These are phyloP conservation scores for Coprinopsis marcescibilis DNA, from an alignment of 768 basidiomycete species.

Conservation along the genomic window DNA sequence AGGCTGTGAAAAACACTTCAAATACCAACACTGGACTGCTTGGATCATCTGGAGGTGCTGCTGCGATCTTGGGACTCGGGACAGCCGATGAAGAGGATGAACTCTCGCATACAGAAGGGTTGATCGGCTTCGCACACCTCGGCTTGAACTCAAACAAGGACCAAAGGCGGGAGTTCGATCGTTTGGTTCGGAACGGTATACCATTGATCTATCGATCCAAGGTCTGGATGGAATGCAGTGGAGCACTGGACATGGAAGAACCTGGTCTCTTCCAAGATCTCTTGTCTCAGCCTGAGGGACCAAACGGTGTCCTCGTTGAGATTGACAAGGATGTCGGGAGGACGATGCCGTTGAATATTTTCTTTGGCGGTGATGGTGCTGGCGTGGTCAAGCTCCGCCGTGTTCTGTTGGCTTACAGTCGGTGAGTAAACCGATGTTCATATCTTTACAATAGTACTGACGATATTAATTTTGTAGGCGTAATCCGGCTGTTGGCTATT, in stretches of 20 bases:
- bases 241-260: conserved; percentile 86
- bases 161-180: conserved; percentile 74
- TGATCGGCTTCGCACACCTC: conserved; percentile 89
- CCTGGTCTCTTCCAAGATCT: conserved; percentile 88
- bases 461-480: conserved; percentile 52
- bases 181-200: conserved; percentile 78
- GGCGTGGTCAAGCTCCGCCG: conserved; percentile 89
- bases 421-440: conserved; percentile 51
- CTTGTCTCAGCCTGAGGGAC: conserved; percentile 44
- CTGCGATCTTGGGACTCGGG: conserved; percentile 63
- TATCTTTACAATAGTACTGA: too few species aligned
- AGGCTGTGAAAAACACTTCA: conserved; percentile 26
- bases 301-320: conserved; percentile 56
- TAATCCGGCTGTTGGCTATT: conserved; percentile 90
- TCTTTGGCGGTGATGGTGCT: conserved; percentile 95
- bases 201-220: conserved; percentile 85
- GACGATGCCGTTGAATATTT: conserved; percentile 92
- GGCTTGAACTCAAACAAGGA: conserved; percentile 72
- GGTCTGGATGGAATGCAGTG: conserved; percentile 91
- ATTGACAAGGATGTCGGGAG: conserved; percentile 95
- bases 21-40: conserved; percentile 18
- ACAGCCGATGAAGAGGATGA: conserved; percentile 66
- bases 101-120: conserved; percentile 71
- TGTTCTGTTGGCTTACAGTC: conserved; percentile 87
- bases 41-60: conserved; percentile 38